Base-by-base conservation (phyloP, 2,329 filamentous ascomycete genomes). In the Boeremia exigua region DNA sequence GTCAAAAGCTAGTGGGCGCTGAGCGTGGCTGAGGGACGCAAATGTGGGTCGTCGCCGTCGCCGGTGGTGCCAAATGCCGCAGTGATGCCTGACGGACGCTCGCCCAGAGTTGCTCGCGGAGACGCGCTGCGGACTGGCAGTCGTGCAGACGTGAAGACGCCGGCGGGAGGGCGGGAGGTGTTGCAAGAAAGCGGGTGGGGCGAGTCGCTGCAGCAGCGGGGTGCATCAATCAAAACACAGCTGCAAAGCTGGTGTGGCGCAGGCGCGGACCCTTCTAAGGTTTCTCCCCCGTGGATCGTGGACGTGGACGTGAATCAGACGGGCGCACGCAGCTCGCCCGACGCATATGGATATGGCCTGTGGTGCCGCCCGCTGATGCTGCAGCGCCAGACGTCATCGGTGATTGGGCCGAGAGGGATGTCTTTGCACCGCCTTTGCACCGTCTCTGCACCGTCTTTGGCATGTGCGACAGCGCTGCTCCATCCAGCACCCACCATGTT, bases 11-110 rank as follows among this genome's bases (percentile, higher is more conserved):
- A 57, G 33, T 34, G 60, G 55, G 56, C 58, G 56, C 52, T 60
- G 62, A 46, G 43, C 44, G 63, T 66, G 66, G 64, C 66, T 67
- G 63, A 63, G 63, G 50, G 43, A 43, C 44, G 34, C 30, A 55
- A 46, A 49, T 46, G 53, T 55, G 53, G 53, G 53, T 50, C 53
- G 42, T 14, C 15, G 49, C 40, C 42, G 53, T 55, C 40, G 32
- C 29, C 19, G 19, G 19, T 42, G 61, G 48, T 51, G 58, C 59
- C 59, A 58, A 52, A 51, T 54, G 53, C 50, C 58, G 58, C 61
- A 67, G 60, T 60, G 62, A 53, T 62, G 61, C 54, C 56, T 56
- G 52, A 60, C 54, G 43, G 34, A 50, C 42, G 37, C 47, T 51
- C n/a, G 53, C 53, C 47, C 48, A 42, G 51, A 42, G 43, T 38